A percentile compares a stretch with the other conserved stretches of the same genome.
phyloP scores from a whole-genome alignment of 768 basidiomycete species.

The Lyophyllum atratum region DNA sequence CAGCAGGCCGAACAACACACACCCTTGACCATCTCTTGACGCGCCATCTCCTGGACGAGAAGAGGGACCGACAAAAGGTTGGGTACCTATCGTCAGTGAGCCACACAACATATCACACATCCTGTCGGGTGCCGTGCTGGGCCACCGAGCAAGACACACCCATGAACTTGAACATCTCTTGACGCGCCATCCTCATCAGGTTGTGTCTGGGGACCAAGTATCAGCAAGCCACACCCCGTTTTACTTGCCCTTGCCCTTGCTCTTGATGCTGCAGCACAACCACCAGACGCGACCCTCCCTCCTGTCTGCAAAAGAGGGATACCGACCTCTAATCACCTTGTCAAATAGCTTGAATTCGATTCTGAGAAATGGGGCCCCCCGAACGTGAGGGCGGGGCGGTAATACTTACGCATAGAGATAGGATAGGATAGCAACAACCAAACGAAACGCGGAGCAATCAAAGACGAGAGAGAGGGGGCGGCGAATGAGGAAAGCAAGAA shows the following conservation, averaged over 20 bases:
- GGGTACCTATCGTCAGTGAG: no score
- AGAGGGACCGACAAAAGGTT: no score
- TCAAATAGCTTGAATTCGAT: slow-evolving; percentile 11
- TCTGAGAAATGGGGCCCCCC: slow-evolving; percentile 7
- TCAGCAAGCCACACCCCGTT: background rate
- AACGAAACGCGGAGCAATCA: background rate
- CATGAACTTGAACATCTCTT: no score
- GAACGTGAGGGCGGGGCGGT: slow-evolving; percentile 19
- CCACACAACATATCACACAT: no score
- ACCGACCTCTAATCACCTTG: slow-evolving; percentile 6
- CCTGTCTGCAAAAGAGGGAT: slow-evolving; percentile 6
- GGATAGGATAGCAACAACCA: slow-evolving; percentile 8
- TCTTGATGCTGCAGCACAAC: background rate
- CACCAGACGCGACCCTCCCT: background rate
- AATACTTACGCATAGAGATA: slow-evolving; percentile 25
- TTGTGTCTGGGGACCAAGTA: no score
- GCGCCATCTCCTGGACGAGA: no score
- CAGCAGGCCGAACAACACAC: no score
- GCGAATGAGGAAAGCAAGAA: slow-evolving; percentile 10
- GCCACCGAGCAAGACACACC: no score
- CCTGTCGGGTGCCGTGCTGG: no score
- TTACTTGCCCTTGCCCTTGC: background rate
- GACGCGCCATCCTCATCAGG: no score
- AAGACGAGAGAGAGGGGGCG: background rate
- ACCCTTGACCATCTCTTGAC: no score